phyloP scores from a whole-genome alignment of 1,284 basidiomycete genomes.

The Sparassis latifolia region DNA sequence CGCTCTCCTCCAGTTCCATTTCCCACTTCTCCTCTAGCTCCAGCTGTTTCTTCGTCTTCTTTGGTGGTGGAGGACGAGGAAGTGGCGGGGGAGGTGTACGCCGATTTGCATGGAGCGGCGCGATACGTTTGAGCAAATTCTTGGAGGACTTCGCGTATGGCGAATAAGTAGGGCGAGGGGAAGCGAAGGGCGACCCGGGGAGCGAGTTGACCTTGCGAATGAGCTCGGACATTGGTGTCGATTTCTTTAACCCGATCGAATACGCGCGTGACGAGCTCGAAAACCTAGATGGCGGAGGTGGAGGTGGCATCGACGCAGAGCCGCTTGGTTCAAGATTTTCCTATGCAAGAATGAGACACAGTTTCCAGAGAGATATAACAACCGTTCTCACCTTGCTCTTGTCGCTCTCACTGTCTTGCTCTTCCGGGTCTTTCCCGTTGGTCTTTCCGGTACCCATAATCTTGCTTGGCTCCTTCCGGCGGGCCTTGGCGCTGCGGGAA shows the following conservation, averaged over 20 bases:
- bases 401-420: too few relatives aligned
- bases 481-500: constrained; percentile 8
- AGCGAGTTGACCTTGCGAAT: constrained; percentile 63
- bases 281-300: constrained; percentile 10
- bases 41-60: constrained; percentile 73
- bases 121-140: constrained; percentile 55
- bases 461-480: background rate
- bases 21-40: constrained; percentile 73
- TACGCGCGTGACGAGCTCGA: constrained; percentile 14
- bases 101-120: constrained; percentile 66
- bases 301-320: constrained; percentile 2
- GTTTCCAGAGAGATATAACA: background rate
- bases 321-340: background rate
- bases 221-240: constrained; percentile 65
- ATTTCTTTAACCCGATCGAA: constrained; percentile 29
- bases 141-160: constrained; percentile 61
- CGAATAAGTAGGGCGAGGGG: constrained; percentile 44
- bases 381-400: background rate
- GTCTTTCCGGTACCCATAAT: too few relatives aligned
- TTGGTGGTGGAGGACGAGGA: constrained; percentile 54
- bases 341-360: background rate
- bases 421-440: too few relatives aligned
- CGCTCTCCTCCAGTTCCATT: constrained; percentile 63
- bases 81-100: constrained; percentile 62
- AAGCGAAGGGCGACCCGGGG: constrained; percentile 54